A percentile compares a stretch with the other conserved stretches of the same genome.
phyloP scores from a whole-genome alignment of 2,329 filamentous ascomycete species.

The Penicillium sp. region DNA sequence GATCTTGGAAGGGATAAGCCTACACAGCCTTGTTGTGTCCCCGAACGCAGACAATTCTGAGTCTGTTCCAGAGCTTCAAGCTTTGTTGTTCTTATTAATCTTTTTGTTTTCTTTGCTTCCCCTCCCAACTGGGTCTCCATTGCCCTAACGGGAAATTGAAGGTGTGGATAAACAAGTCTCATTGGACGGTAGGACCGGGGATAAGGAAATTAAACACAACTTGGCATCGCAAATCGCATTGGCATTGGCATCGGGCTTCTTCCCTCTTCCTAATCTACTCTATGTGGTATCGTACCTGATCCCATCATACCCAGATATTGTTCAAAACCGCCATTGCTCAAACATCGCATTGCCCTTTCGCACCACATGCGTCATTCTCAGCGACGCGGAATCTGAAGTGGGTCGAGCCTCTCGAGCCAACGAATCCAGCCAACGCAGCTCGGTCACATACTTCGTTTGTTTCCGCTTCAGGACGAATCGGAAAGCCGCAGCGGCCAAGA shows the following conservation, averaged over 20 bases:
- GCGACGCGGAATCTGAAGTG: slow-evolving; percentile 35
- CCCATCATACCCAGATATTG: not conserved
- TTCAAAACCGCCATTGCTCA: slow-evolving; percentile 39
- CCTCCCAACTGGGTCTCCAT: slow-evolving; percentile 16
- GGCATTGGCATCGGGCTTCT: not conserved
- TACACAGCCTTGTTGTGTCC: slow-evolving; percentile 7
- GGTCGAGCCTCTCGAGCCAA: slow-evolving; percentile 47
- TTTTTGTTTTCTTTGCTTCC: not conserved
- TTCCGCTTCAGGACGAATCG: slow-evolving; percentile 65
- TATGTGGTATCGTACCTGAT: not conserved
- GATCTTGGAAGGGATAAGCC: slow-evolving; percentile 10
- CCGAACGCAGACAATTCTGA: not conserved
- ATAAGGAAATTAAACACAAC: not conserved
- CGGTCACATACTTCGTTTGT: slow-evolving; percentile 67
- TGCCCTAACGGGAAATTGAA: slow-evolving; percentile 16
- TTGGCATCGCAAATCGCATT: not conserved
- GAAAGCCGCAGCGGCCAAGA: slow-evolving; percentile 73
- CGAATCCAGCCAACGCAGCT: slow-evolving; percentile 69
- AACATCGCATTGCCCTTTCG: slow-evolving; percentile 38
- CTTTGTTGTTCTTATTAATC: not conserved
- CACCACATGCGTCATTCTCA: slow-evolving; percentile 37
- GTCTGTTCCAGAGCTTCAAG: not conserved
- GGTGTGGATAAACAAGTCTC: slow-evolving; percentile 9
- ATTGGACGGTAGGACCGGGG: not conserved
- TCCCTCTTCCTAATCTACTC: not conserved